These are phyloP conservation scores for Nasturtium officinale DNA, from an alignment of 345 rosid genomes.

Conservation along the genomic window DNA sequence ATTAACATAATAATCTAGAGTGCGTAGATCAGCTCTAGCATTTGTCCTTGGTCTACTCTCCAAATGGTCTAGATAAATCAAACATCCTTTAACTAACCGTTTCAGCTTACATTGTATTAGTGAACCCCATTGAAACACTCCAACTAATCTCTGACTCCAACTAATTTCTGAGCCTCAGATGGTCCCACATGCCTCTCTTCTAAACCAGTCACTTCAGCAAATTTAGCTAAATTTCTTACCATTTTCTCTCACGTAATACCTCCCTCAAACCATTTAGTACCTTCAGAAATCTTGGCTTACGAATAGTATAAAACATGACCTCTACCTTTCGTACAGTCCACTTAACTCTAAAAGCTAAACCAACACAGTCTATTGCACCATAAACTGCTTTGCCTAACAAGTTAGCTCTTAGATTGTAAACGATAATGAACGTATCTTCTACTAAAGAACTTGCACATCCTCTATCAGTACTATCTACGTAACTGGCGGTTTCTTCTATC, in stretches of 20 bases:
- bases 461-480: neutral
- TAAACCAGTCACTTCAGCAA: conserved; percentile 11
- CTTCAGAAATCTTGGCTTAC: neutral
- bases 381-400: conserved; percentile 20
- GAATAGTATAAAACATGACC: conserved; percentile 4
- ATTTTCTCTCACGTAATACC: neutral
- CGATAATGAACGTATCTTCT: conserved; percentile 2
- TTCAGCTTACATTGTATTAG: neutral
- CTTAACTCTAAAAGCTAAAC: neutral
- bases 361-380: neutral
- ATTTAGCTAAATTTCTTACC: neutral
- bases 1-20: neutral
- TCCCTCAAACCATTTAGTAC: neutral
- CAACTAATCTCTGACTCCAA: conserved; percentile 1
- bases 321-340: conserved; percentile 3
- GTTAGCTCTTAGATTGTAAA: neutral
- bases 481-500: neutral
- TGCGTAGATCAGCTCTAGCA: neutral
- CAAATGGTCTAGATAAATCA: conserved; percentile 8
- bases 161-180: conserved; percentile 10
- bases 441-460: neutral
- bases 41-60: conserved; percentile 19
- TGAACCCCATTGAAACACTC: neutral
- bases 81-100: conserved; percentile 3
- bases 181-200: neutral